Base-by-base conservation (phyloP, 139 green algal species). In the Tetratostichococcus sp. region DNA sequence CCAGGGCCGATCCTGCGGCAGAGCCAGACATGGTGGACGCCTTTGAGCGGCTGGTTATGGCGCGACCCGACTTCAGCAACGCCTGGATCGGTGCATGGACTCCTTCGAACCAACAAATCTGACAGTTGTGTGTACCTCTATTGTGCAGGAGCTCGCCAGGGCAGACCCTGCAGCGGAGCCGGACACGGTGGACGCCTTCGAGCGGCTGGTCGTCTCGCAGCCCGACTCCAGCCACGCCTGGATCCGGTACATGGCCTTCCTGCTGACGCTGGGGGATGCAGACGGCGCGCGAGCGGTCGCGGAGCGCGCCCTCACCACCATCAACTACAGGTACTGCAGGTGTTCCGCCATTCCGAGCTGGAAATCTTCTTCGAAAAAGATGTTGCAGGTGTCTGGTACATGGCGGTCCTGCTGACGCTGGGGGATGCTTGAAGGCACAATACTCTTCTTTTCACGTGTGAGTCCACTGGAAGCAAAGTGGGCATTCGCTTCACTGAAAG, bases 1-100 rank as follows among this genome's bases (percentile, higher is more conserved):
- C 50, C 17, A 8, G 50, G 50, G 50, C 65, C 8, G 31, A 70
- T 26, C 65, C 30, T 6, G 67, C 65, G 1, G 50, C 59, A 2
- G 78, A 77, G 16, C 95, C 95, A 2, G 77, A 84, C 66, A 94
- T 34, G 23, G 75, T 57, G 0, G 79, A 76, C 0, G 94, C 95
- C 14, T 98, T 89, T 77, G 95, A 99, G 86, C 81, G 81, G 75
- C 81, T 94, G 32, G 71, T 77, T 4, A 30, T 31, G 16, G 34
- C 25, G 67, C 43, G 68, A 1, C 93, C 95, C 33, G 92, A 92
- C 84, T 88, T 71, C 77, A 90, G 78, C 43, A 97, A 89, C 66
- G 69, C 94, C 28, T 99, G 95, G 95, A 93, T 99, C 86, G 91
- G 76, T 99, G 93, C 91, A 96, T 99, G 88, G 93, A 94, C 2